Percentiles rank a stretch among this genome's conserved stretches.
phyloP scores from a whole-genome alignment of 768 basidiomycete species.

The Lactifluus echinatus region DNA sequence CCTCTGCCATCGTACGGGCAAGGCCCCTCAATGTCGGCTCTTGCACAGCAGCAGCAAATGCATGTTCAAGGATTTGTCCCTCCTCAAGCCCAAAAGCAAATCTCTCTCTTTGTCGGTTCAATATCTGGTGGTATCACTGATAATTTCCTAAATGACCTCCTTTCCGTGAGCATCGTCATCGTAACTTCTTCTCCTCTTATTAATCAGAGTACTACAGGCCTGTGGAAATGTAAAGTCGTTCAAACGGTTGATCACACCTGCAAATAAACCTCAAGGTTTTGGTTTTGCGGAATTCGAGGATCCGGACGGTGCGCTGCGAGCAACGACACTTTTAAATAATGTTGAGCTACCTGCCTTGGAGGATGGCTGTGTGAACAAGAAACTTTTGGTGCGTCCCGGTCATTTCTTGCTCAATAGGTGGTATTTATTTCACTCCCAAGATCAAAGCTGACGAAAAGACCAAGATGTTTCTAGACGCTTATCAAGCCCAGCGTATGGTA shows the following conservation, averaged over 20 bases:
- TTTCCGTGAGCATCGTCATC: constrained; percentile 49
- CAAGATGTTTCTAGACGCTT: constrained; percentile 77
- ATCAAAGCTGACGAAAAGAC: constrained; percentile 98
- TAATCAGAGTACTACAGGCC: constrained; percentile 41
- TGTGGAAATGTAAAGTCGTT: constrained; percentile 87
- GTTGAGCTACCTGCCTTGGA: constrained; percentile 55
- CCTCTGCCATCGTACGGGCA: constrained; percentile 84
- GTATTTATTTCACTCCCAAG: constrained; percentile 41
- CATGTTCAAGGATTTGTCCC: constrained; percentile 54
- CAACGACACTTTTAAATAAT: constrained; percentile 53
- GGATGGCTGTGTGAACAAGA: constrained; percentile 53
- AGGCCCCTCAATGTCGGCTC: constrained; percentile 85
- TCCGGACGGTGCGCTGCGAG: constrained; percentile 82
- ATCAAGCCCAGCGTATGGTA: constrained; percentile 65
- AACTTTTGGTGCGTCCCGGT: constrained; percentile 52
- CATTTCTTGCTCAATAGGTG: background rate
- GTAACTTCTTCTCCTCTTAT: background rate
- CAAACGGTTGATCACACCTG: constrained; percentile 86
- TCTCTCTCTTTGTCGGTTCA: constrained; percentile 84
- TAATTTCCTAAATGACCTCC: constrained; percentile 64
- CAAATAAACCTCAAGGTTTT: constrained; percentile 92
- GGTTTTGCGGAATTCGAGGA: constrained; percentile 96
- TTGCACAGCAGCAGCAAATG: constrained; percentile 74
- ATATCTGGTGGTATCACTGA: constrained; percentile 93
- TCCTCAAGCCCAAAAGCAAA: constrained; percentile 60